Evolutionary conservation across 2,329 filamentous ascomycete genomes (phyloP).

Genomic region (Berkeleyomyces basicola): DNA sequence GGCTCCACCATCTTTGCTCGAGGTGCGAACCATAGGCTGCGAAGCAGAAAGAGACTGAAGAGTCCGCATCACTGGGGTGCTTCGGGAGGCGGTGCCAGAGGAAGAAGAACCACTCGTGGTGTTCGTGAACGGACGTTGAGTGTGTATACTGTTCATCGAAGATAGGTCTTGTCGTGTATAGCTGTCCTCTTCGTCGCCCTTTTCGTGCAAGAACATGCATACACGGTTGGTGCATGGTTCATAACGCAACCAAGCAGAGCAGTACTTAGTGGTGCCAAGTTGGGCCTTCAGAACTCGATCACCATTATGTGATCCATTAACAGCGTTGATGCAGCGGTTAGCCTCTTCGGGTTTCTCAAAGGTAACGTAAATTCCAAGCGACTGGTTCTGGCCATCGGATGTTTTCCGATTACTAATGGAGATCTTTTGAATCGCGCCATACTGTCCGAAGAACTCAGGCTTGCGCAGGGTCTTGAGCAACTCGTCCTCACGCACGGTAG

Average conservation of each 20-base stretch:
- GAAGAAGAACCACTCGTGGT: conserved; percentile 26
- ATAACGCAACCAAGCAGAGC: conserved; percentile 86
- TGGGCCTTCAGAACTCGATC: conserved; percentile 68
- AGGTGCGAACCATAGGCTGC: conserved; percentile 55
- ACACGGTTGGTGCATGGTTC: conserved; percentile 90
- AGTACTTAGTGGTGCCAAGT: conserved; percentile 91
- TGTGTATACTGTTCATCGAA: conserved; percentile 79
- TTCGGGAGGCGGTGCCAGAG: not conserved
- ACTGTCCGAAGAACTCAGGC: conserved; percentile 91
- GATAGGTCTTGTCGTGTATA: conserved; percentile 90
- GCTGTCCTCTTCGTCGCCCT: conserved; percentile 94
- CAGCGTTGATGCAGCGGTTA: conserved; percentile 72
- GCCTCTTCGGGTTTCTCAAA: conserved; percentile 88
- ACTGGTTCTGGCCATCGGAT: conserved; percentile 58
- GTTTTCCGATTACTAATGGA: conserved; percentile 93
- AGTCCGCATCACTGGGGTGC: not conserved
- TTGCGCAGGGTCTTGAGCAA: conserved; percentile 80
- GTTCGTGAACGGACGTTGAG: conserved; percentile 48
- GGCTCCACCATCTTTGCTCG: conserved; percentile 56
- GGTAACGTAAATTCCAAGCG: conserved; percentile 95
- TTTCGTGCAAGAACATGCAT: conserved; percentile 96
- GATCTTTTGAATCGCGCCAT: conserved; percentile 96
- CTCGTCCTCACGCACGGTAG: conserved; percentile 81
- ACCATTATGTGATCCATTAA: conserved; percentile 83
- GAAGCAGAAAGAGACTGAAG: conserved; percentile 22